Evolutionary conservation across 2,329 filamentous ascomycete genomes (phyloP).

Genomic region (Ceratocystis destructans): DNA sequence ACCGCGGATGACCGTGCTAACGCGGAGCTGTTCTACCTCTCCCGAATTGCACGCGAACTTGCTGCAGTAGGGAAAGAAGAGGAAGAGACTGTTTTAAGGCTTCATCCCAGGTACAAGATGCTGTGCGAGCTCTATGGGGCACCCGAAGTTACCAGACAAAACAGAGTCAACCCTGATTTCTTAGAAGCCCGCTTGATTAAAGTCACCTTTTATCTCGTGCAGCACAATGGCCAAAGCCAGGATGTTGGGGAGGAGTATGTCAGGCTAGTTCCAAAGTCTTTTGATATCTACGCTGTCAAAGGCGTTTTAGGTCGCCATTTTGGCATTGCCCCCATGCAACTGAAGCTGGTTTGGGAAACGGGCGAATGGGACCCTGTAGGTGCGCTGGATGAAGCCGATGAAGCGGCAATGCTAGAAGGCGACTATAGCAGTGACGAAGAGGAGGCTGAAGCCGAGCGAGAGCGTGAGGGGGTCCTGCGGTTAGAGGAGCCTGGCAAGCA

Average conservation of each 20-base stretch:
- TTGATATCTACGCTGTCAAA: conserved; percentile 70
- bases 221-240: conserved; percentile 8
- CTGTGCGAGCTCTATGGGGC: conserved; percentile 66
- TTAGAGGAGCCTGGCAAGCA: conserved; percentile 19
- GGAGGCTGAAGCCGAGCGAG: conserved; percentile 29
- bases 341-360: conserved; percentile 73
- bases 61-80: conserved; percentile 42
- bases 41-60: conserved; percentile 65
- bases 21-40: conserved; percentile 87
- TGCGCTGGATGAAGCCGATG: conserved; percentile 45
- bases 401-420: conserved; percentile 31
- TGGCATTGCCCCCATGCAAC: conserved; percentile 44
- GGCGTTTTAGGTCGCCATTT: conserved; percentile 64
- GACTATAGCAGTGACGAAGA: conserved; percentile 41
- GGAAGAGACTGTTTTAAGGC: conserved; percentile 37
- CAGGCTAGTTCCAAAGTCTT: conserved; percentile 54
- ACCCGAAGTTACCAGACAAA: conserved; percentile 46
- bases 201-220: conserved; percentile 37
- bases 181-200: conserved; percentile 64
- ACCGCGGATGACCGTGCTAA: conserved; percentile 63
- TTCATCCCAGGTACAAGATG: conserved; percentile 58
- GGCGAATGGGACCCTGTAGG: conserved; percentile 76
- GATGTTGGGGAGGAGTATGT: conserved; percentile 25
- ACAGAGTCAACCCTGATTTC: conserved; percentile 58
- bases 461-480: conserved; percentile 23